These are phyloP conservation scores for Houttuynia cordata DNA, from an alignment of 164 flowering plant genomes.

Conservation along the genomic window DNA sequence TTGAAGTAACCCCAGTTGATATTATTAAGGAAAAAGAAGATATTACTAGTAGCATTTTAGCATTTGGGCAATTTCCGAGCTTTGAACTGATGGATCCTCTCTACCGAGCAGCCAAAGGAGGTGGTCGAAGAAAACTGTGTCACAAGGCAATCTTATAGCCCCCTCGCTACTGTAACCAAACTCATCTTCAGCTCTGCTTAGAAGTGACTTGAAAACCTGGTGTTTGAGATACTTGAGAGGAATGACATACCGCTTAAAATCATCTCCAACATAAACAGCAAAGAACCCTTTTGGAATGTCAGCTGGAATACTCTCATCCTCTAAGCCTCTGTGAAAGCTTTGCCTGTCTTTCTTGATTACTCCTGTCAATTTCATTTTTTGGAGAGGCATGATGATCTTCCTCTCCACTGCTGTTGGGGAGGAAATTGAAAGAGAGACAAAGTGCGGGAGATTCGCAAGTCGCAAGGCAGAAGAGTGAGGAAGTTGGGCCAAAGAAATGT, in stretches of 20 bases:
- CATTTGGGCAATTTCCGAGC: slow-evolving; percentile 5
- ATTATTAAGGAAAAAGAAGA: not conserved
- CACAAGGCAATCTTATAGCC: slow-evolving; percentile 9
- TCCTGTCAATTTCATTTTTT: slow-evolving; percentile 2
- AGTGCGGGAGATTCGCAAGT: too few species aligned
- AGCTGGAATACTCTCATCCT: slow-evolving; percentile 1
- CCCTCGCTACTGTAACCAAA: slow-evolving; percentile 8
- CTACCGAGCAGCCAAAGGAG: slow-evolving; percentile 11
- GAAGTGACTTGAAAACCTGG: not conserved
- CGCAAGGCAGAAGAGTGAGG: too few species aligned
- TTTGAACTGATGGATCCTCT: slow-evolving; percentile 7
- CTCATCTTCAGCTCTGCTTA: slow-evolving; percentile 9
- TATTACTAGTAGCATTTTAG: not conserved
- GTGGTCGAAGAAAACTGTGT: slow-evolving; percentile 11
- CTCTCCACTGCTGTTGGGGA: too few species aligned
- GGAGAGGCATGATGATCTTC: slow-evolving; percentile 1
- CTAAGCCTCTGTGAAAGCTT: too few species aligned
- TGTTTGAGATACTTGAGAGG: slow-evolving; percentile 7
- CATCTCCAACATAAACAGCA: slow-evolving; percentile 9
- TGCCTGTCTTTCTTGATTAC: slow-evolving; percentile 8
- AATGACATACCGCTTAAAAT: slow-evolving; percentile 9
- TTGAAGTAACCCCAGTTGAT: not conserved
- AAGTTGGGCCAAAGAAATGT: too few species aligned
- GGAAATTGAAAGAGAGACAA: too few species aligned
- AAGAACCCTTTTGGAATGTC: slow-evolving; percentile 11